Conservation (phyloP, 179 eudicot species). For the Silene vulgaris region DNA sequence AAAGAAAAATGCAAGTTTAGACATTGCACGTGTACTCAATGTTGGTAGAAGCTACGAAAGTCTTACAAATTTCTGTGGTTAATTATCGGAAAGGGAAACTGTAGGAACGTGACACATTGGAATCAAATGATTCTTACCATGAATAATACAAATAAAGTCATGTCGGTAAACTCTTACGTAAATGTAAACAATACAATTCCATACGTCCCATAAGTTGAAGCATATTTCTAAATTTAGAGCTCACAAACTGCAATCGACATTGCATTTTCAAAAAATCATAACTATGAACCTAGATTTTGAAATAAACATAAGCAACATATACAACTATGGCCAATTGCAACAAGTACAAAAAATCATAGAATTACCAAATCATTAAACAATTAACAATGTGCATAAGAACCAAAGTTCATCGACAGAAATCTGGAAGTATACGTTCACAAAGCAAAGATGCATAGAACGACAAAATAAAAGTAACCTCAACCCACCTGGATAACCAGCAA, state of each 20-base stretch:
- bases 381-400: neutral
- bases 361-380: neutral
- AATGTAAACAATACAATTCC: neutral
- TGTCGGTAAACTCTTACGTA: neutral
- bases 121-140: neutral
- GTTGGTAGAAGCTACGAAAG: neutral
- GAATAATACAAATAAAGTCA: neutral
- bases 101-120: neutral
- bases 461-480: neutral
- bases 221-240: neutral
- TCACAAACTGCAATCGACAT: neutral
- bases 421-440: neutral
- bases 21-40: neutral
- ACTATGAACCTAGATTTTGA: neutral
- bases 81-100: neutral
- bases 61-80: neutral
- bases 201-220: neutral
- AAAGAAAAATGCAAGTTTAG: neutral
- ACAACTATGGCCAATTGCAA: neutral
- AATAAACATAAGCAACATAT: neutral
- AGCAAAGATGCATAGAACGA: neutral
- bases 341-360: neutral
- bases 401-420: neutral
- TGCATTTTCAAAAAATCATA: neutral
- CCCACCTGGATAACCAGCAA: constrained; percentile 97